A percentile compares a stretch with the other conserved stretches of the same genome.
phyloP scores from a whole-genome alignment of 345 rosid genomes.

The Acer campestre region DNA sequence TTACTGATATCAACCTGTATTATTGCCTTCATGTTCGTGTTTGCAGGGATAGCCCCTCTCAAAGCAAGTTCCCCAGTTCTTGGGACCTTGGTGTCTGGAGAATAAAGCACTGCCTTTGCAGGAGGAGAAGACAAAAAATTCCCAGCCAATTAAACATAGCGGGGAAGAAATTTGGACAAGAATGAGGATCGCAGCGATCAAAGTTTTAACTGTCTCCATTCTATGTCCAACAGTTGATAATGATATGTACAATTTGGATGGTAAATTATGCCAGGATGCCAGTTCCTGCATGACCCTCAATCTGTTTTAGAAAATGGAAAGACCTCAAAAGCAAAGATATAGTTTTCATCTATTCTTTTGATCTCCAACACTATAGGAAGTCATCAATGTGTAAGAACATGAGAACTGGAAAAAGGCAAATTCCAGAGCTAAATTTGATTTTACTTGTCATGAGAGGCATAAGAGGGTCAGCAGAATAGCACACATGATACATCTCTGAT shows the following conservation, averaged over 20 bases:
- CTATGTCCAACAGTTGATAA: background rate
- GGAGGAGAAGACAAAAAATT: slow-evolving; percentile 48
- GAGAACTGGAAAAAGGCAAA: background rate
- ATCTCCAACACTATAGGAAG: background rate
- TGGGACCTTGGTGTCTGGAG: slow-evolving; percentile 89
- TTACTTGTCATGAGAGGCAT: background rate
- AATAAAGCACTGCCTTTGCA: slow-evolving; percentile 78
- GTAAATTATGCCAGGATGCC: too few relatives aligned
- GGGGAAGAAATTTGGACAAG: slow-evolving; percentile 70
- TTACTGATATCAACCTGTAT: slow-evolving; percentile 56
- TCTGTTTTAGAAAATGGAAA: slow-evolving; percentile 29
- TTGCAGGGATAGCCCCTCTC: slow-evolving; percentile 90
- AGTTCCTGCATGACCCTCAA: slow-evolving; percentile 33
- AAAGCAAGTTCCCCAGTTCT: slow-evolving; percentile 95
- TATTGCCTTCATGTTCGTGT: slow-evolving; percentile 79
- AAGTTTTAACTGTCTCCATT: slow-evolving; percentile 45
- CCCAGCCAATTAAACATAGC: slow-evolving; percentile 53
- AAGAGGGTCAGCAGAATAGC: background rate
- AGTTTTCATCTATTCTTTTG: slow-evolving; percentile 2
- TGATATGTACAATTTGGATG: too few relatives aligned
- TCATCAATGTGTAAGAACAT: background rate
- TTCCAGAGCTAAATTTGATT: background rate
- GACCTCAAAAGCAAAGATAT: background rate
- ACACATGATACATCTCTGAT: background rate
- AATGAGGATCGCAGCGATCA: slow-evolving; percentile 50